Base-by-base conservation (phyloP, 805 yeast genomes). In the Myxozyma udenii region DNA sequence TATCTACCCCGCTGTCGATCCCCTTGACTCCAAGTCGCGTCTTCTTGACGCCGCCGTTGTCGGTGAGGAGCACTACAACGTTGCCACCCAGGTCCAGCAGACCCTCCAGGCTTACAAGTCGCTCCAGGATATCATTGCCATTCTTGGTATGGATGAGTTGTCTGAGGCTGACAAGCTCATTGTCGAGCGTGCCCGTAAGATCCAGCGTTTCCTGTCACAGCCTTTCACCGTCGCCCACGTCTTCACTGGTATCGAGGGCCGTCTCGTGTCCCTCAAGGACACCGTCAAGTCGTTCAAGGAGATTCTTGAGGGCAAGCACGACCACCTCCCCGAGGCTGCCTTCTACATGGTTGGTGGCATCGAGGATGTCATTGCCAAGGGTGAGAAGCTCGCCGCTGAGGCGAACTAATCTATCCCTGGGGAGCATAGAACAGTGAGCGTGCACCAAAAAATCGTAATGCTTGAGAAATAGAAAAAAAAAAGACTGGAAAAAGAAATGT, bases 321-420 rank as follows among this genome's bases (percentile, higher is more conserved):
- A 93, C 78, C 84, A 85, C 80, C 84, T 93, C 71, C 98, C 98
- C 74, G 98, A 93, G 81, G 87, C 85, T 74, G 98, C 98, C 69
- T 93, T 93, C 95, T 93, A 93, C 79, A 93, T 93, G 98, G 98
- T 93, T 77, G 98, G 98, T 80, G 96, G 96, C 80, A 90, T 93
- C 71, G 97, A 90, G 75, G 98, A 93, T 77, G 98, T 84, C 68
- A 76, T 89, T 74, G 95, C 97, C 73, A 93, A 93, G 84, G 98
- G 97, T 72, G 98, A 93, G 79, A 90, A 91, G 81, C 77, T 93
- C 74, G 98, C 98, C 76, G 59, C 59, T 41, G 59, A 55, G 58
- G 30, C 56, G 18, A 45, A 50, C 26, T 54, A 50, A 50, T 38
- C 46, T 22, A 24, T 25, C 25, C 9, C 11, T 40, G n/a, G n/a